phyloP scores from a whole-genome alignment of 306 rosid species.

The Albizia julibrissin region DNA sequence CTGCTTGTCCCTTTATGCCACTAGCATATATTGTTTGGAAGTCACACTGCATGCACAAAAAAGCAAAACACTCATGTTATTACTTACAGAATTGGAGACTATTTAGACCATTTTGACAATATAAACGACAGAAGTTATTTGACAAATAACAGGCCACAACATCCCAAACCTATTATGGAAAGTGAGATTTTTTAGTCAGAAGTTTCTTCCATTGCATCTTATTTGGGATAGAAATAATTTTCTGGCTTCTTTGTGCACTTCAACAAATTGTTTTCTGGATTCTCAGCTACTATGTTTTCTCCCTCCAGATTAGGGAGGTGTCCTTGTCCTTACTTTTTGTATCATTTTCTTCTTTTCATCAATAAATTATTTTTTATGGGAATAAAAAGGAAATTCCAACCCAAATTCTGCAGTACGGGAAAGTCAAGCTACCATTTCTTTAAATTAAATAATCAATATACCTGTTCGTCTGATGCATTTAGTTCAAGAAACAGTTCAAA shows the following conservation, averaged over 20 bases:
- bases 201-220: background rate
- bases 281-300: background rate
- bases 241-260: background rate
- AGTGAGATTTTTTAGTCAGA: background rate
- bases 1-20: slow-evolving; percentile 95
- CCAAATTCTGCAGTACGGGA: background rate
- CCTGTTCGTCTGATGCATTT: slow-evolving; percentile 97
- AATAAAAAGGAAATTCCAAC: background rate
- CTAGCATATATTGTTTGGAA: slow-evolving; percentile 97
- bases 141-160: background rate
- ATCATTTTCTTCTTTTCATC: background rate
- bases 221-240: background rate
- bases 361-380: background rate
- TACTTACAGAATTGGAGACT: background rate
- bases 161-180: background rate
- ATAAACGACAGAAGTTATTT: slow-evolving; percentile 14
- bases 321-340: background rate
- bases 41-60: slow-evolving; percentile 74
- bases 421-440: background rate
- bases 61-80: slow-evolving; percentile 9
- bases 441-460: slow-evolving; percentile 37
- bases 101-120: slow-evolving; percentile 9
- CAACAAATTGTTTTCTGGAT: background rate
- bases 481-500: slow-evolving; percentile 96
- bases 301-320: background rate